Conservation (phyloP, 2,329 filamentous ascomycete species). For the Aspergillus fijiensis region DNA sequence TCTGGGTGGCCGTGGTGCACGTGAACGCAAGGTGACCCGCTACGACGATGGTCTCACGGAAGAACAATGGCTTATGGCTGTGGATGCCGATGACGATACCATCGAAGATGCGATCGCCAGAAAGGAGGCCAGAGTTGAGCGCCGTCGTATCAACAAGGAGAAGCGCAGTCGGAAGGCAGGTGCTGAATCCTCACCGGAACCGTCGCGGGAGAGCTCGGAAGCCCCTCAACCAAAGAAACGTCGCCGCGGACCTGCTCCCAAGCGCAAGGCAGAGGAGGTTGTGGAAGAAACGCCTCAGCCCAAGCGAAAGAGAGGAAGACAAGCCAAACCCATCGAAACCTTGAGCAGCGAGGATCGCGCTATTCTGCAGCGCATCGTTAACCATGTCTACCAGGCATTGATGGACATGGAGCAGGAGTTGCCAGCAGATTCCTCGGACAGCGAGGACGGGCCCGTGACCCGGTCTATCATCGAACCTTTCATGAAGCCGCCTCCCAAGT, state of each 20-base stretch:
- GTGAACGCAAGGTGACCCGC: slow-evolving; percentile 89
- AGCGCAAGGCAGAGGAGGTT: slow-evolving; percentile 81
- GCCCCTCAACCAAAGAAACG: slow-evolving; percentile 74
- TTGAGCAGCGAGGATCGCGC: slow-evolving; percentile 69
- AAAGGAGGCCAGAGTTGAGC: slow-evolving; percentile 81
- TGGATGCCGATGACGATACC: slow-evolving; percentile 92
- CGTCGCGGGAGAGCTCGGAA: slow-evolving; percentile 81
- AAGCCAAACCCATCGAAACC: slow-evolving; percentile 67
- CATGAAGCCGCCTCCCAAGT: slow-evolving; percentile 83
- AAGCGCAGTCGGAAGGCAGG: slow-evolving; percentile 53
- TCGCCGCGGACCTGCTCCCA: slow-evolving; percentile 76
- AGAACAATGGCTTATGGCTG: slow-evolving; percentile 97
- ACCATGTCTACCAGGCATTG: slow-evolving; percentile 72
- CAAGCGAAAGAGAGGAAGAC: slow-evolving; percentile 73
- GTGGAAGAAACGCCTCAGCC: slow-evolving; percentile 73
- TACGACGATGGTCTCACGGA: slow-evolving; percentile 98
- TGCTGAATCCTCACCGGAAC: slow-evolving; percentile 70
- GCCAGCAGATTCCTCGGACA: slow-evolving; percentile 51
- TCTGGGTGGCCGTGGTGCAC: slow-evolving; percentile 79
- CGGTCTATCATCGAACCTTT: slow-evolving; percentile 92
- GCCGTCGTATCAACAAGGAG: slow-evolving; percentile 72
- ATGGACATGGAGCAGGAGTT: slow-evolving; percentile 81
- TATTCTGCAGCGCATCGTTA: slow-evolving; percentile 76
- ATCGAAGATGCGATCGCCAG: slow-evolving; percentile 90
- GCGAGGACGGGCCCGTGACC: slow-evolving; percentile 57